Conservation (phyloP, 495 filamentous ascomycete species). For the Evansstolkia leycettana region DNA sequence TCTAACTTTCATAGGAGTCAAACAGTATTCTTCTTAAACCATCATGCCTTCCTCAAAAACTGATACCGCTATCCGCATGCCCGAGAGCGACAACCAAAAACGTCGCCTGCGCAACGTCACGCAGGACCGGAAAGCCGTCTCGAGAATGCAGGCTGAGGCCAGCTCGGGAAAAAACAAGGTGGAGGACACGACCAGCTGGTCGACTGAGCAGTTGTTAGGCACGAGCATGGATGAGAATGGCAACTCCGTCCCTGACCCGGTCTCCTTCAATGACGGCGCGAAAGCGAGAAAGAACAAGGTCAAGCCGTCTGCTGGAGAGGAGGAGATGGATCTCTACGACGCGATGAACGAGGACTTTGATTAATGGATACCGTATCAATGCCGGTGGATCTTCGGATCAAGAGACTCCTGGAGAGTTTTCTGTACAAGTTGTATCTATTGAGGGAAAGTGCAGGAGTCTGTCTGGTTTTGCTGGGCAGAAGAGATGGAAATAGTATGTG, state of each 20-base stretch:
- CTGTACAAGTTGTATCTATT: too few species aligned
- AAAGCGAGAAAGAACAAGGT: conserved; percentile 8
- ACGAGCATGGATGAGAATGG: conserved; percentile 20
- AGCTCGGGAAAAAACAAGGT: conserved; percentile 4
- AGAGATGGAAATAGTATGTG: too few species aligned
- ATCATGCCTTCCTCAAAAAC: conserved; percentile 22
- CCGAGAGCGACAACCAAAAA: conserved; percentile 12
- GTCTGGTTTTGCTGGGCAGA: too few species aligned
- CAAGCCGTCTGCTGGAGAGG: conserved; percentile 1
- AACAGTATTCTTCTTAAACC: not conserved
- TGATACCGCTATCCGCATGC: conserved; percentile 14
- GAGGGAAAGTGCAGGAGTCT: too few species aligned
- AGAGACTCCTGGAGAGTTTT: too few species aligned
- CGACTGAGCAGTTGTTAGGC: conserved; percentile 16
- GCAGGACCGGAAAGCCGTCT: conserved; percentile 10
- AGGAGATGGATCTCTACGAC: conserved; percentile 15
- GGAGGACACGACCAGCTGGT: conserved; percentile 9
- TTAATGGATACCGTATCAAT: too few species aligned
- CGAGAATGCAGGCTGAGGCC: conserved; percentile 3
- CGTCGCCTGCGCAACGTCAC: conserved; percentile 11
- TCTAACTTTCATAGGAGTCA: not conserved
- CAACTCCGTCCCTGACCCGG: conserved; percentile 22
- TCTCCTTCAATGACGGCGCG: conserved; percentile 11
- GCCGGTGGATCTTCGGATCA: too few species aligned
- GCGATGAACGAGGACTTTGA: conserved; percentile 26